Conservation (phyloP, 1,284 basidiomycete genomes). For the Flammula alnicola region DNA sequence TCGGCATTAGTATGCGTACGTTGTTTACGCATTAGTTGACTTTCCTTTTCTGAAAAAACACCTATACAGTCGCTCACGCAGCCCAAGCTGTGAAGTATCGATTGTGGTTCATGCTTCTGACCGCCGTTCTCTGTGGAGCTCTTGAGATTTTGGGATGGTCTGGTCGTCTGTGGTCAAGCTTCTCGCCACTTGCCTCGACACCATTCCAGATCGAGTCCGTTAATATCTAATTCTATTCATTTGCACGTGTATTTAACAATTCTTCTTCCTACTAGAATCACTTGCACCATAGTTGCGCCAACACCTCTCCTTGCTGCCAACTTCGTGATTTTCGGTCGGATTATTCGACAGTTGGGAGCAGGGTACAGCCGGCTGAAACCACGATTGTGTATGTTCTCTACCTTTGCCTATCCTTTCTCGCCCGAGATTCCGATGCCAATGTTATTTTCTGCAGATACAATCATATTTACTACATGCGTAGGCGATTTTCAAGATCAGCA, state of each 20-base stretch:
- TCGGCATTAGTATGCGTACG: constrained; percentile 2
- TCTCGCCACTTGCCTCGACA: constrained; percentile 22
- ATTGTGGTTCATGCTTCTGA: constrained; percentile 59
- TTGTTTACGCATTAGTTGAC: too few relatives aligned
- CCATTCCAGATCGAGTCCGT: constrained; percentile 53
- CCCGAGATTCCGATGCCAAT: not conserved
- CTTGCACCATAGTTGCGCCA: constrained; percentile 51
- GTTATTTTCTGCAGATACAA: constrained; percentile 42
- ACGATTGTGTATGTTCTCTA: constrained; percentile 41
- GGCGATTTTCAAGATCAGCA: constrained; percentile 16
- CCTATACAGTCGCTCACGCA: constrained; percentile 42
- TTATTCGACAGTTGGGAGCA: constrained; percentile 48
- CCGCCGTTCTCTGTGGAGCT: constrained; percentile 51
- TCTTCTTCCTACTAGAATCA: constrained; percentile 38
- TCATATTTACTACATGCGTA: constrained; percentile 52
- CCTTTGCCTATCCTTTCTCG: not conserved
- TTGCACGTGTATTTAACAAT: not conserved
- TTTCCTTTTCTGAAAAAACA: not conserved
- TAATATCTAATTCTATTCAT: not conserved
- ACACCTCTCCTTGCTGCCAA: constrained; percentile 59
- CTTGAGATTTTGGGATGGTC: constrained; percentile 58
- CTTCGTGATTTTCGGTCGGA: constrained; percentile 55
- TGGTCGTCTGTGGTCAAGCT: constrained; percentile 42
- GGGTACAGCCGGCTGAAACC: constrained; percentile 53
- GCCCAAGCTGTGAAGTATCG: constrained; percentile 45